A percentile compares a stretch with the other conserved stretches of the same genome.
These are phyloP conservation scores for Coemansia sp. DNA, from an alignment of 192 early-diverging fungal genomes.

Conservation along the genomic window DNA sequence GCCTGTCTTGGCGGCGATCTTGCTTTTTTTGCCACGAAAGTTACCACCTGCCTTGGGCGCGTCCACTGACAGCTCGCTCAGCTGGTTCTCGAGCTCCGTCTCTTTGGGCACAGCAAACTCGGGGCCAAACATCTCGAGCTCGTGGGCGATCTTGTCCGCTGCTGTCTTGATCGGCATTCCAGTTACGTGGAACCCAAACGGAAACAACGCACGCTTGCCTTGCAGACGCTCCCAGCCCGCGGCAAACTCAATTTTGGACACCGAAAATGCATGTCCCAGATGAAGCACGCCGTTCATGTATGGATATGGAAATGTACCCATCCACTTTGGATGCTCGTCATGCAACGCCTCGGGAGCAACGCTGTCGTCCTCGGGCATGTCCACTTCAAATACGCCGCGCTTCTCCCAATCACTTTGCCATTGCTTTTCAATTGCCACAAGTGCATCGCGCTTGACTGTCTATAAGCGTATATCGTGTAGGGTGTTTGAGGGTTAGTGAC, in stretches of 20 bases:
- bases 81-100: neutral
- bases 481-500: neutral
- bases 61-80: conserved; percentile 54
- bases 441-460: conserved; percentile 77
- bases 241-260: conserved; percentile 97
- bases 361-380: conserved; percentile 71
- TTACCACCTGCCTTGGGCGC: conserved; percentile 25
- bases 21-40: conserved; percentile 66
- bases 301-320: conserved; percentile 95
- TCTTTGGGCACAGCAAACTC: conserved; percentile 45
- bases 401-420: conserved; percentile 80
- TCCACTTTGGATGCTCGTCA: conserved; percentile 78
- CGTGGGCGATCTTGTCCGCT: conserved; percentile 54
- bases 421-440: conserved; percentile 71
- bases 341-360: conserved; percentile 59
- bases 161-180: conserved; percentile 98
- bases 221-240: conserved; percentile 88
- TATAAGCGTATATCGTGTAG: conserved; percentile 10
- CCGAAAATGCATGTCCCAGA: conserved; percentile 93
- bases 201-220: conserved; percentile 90
- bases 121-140: conserved; percentile 56
- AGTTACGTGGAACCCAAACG: conserved; percentile 97
- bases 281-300: conserved; percentile 96
- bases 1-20: conserved; percentile 84
- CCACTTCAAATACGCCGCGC: conserved; percentile 74